Conservation (phyloP, 805 yeast species). For the Pichia nakasei region DNA sequence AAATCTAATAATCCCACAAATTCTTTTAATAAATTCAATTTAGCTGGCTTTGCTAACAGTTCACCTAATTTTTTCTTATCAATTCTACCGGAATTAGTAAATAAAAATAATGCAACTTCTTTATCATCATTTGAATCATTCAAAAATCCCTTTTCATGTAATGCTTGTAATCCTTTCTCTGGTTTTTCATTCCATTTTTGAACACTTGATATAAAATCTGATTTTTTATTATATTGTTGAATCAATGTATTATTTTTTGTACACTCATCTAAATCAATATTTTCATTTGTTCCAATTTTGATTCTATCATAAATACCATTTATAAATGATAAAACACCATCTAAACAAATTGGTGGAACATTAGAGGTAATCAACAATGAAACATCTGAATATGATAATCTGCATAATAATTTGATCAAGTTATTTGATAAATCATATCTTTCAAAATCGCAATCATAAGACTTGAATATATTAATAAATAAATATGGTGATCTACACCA, state of each 20-base stretch:
- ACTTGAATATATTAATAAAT: conserved; percentile 67
- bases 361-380: conserved; percentile 70
- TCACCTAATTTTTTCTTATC: conserved; percentile 88
- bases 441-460: conserved; percentile 87
- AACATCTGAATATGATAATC: conserved; percentile 77
- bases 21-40: conserved; percentile 45
- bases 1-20: conserved; percentile 73
- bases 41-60: conserved; percentile 67
- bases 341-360: conserved; percentile 91
- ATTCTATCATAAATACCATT: conserved; percentile 50
- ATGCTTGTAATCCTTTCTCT: conserved; percentile 56
- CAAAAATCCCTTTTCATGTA: conserved; percentile 62
- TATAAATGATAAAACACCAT: conserved; percentile 69
- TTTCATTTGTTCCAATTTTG: conserved; percentile 24
- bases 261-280: conserved; percentile 14
- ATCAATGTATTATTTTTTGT: conserved; percentile 26
- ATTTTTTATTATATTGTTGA: conserved; percentile 46
- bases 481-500: conserved; percentile 77
- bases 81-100: conserved; percentile 68
- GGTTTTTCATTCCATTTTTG: conserved; percentile 73
- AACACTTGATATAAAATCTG: conserved; percentile 68
- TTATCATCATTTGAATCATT: conserved; percentile 35
- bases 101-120: conserved; percentile 70
- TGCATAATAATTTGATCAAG: conserved; percentile 61
- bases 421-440: conserved; percentile 67